Evolutionary conservation across 1,139 yeast genomes (phyloP).

Genomic region (Geotrichum cucujoidarum): DNA sequence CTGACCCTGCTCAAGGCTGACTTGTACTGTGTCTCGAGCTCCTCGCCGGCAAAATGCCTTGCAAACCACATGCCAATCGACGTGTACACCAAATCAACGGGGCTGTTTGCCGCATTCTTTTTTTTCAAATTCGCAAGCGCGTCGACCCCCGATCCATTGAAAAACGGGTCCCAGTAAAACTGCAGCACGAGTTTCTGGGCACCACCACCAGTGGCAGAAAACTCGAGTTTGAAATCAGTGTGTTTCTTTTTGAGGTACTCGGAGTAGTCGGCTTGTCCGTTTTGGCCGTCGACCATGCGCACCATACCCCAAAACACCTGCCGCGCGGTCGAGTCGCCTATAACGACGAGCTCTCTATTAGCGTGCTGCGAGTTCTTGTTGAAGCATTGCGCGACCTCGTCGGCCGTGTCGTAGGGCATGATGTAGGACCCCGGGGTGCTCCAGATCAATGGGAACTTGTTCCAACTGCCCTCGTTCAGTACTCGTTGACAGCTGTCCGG

Average conservation of each 20-base stretch:
- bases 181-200: not conserved
- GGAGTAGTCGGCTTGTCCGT: constrained; percentile 14
- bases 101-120: not conserved
- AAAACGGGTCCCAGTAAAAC: constrained; percentile 20
- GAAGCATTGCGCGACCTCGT: not conserved
- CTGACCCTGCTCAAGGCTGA: constrained; percentile 11
- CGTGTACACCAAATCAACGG: constrained; percentile 11
- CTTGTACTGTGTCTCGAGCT: constrained; percentile 8
- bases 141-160: constrained; percentile 14
- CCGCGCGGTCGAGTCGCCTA: constrained; percentile 21
- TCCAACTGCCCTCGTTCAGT: constrained; percentile 4
- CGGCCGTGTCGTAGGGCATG: not conserved
- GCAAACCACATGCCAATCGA: constrained; percentile 19
- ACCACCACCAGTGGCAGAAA: not conserved
- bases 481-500: not conserved
- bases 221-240: constrained; percentile 2
- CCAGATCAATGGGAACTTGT: constrained; percentile 2
- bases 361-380: not conserved
- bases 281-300: constrained; percentile 5
- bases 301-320: constrained; percentile 20
- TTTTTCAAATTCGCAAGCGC: not conserved
- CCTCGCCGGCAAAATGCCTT: constrained; percentile 1
- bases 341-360: constrained; percentile 1
- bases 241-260: constrained; percentile 9
- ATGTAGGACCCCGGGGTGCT: constrained; percentile 6